Percentiles rank a stretch among this genome's conserved stretches.
Evolutionary conservation across 768 basidiomycete species (phyloP).

Genomic region (Suillus alpinus): DNA sequence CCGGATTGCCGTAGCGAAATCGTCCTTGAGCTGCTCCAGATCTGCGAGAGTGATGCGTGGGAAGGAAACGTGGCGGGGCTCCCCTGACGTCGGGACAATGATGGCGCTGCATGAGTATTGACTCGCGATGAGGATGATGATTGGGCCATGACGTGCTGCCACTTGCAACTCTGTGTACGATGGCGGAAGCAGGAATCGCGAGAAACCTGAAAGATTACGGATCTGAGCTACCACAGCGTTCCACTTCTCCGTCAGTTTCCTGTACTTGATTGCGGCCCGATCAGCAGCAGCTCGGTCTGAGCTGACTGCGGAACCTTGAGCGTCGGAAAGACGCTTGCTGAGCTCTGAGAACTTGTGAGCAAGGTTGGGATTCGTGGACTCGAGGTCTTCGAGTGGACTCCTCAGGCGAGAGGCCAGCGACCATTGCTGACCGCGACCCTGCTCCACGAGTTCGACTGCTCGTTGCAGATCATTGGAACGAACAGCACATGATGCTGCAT

Average conservation of each 20-base stretch:
- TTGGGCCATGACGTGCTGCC: conserved; percentile 17
- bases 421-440: conserved; percentile 28
- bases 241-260: conserved; percentile 8
- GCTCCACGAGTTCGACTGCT: conserved; percentile 27
- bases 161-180: conserved; percentile 10
- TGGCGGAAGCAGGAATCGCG: conserved; percentile 15
- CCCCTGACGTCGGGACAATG: not conserved
- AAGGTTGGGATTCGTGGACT: not conserved
- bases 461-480: not conserved
- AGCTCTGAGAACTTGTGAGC: conserved; percentile 8
- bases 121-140: conserved; percentile 16
- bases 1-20: conserved; percentile 7
- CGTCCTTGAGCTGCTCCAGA: conserved; percentile 10
- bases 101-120: conserved; percentile 14
- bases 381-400: conserved; percentile 22
- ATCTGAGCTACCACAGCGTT: conserved; percentile 5
- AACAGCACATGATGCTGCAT: conserved; percentile 16
- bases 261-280: conserved; percentile 9
- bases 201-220: conserved; percentile 11
- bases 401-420: conserved; percentile 23
- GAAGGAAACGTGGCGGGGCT: conserved; percentile 14
- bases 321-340: conserved; percentile 7
- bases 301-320: not conserved
- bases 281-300: not conserved
- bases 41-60: conserved; percentile 12